A percentile compares a stretch with the other conserved stretches of the same genome.
These are phyloP conservation scores for Pyricularia grisea DNA, from an alignment of 2,329 filamentous ascomycete species.

Conservation along the genomic window DNA sequence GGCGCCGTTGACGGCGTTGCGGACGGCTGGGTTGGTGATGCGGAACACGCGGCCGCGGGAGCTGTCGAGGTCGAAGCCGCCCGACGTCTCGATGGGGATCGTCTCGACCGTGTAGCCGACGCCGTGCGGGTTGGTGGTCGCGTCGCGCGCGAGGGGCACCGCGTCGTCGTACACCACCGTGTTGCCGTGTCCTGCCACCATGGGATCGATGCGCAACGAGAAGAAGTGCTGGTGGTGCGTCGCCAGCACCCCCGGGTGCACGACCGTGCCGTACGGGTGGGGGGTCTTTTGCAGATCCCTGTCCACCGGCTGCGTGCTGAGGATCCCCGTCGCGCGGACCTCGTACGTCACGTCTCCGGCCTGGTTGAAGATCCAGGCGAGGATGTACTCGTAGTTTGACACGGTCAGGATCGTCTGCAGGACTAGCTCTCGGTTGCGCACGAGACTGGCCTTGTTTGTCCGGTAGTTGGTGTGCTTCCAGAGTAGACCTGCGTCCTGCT, in stretches of 20 bases:
- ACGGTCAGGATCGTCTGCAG: constrained; percentile 61
- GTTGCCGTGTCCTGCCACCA: constrained; percentile 50
- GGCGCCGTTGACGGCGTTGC: constrained; percentile 31
- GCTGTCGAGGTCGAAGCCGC: constrained; percentile 39
- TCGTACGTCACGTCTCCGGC: constrained; percentile 53
- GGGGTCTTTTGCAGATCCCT: constrained; percentile 41
- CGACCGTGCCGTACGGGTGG: constrained; percentile 47
- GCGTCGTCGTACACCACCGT: constrained; percentile 33
- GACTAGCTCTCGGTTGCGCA: constrained; percentile 51
- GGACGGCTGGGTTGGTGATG: constrained; percentile 32
- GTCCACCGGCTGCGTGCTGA: constrained; percentile 51
- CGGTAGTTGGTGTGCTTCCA: constrained; percentile 66
- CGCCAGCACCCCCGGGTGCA: constrained; percentile 54
- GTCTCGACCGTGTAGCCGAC: constrained; percentile 33
- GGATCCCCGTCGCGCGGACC: constrained; percentile 55
- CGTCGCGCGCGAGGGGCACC: constrained; percentile 29
- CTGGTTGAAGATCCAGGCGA: constrained; percentile 47
- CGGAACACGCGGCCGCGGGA: constrained; percentile 37
- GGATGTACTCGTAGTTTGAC: constrained; percentile 59
- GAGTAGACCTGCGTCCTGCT: constrained; percentile 60
- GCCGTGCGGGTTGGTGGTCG: constrained; percentile 39
- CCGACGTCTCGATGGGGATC: constrained; percentile 30
- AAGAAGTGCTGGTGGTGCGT: constrained; percentile 67
- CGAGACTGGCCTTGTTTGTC: constrained; percentile 50
- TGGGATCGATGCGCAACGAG: constrained; percentile 53